Base-by-base conservation (phyloP, 1,139 yeast species). In the Saccharomyces hybrid region DNA sequence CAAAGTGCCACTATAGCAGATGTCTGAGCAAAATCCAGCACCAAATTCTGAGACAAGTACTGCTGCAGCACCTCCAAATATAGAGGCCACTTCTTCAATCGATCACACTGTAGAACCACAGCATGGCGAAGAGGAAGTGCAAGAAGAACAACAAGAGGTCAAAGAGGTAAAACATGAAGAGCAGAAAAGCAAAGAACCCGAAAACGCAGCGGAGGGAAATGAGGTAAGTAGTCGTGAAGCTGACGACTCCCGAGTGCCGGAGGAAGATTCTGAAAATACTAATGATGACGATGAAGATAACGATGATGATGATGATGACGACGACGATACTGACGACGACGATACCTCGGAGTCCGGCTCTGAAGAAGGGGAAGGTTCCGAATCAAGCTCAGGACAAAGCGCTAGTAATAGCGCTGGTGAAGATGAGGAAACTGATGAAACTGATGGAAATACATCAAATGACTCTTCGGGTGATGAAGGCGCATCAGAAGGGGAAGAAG, bases 71-170 rank as follows among this genome's bases (percentile, higher is more conserved):
- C 11, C 44, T 38, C 44, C 44, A 38, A 38, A 38, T 9, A 13
- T 38, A 19, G 44, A 16, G 44, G 5, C 44, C 25, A 16, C 25
- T 48, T 14, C 42, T 48, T 32, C 44, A 31, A 16, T 3, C 31
- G 14, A 48, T 32, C 16, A 32, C 8, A 8, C 44, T 38, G 25
- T 16, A 16, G 5, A 38, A 38, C n/a, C 44, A 38, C 44, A 19
- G 4, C 23, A 19, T 19, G 23, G 23, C 23, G 23, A 19, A 19
- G 4, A 19, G 23, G 23, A 19, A 19, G 23, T 3, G 23, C 23
- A 19, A 46, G 23, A 27, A 26, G 51, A 52, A 14, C 44, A 52
- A 14, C 44, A 49, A 29, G 31, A 27, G 28, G 55, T 23, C 13
- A 49, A 41, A 14, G 41, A 23, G 28, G 41, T 32, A 42, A 23